Conservation (phyloP, 805 yeast species). For the Tetrapisispora pingtungensis region DNA sequence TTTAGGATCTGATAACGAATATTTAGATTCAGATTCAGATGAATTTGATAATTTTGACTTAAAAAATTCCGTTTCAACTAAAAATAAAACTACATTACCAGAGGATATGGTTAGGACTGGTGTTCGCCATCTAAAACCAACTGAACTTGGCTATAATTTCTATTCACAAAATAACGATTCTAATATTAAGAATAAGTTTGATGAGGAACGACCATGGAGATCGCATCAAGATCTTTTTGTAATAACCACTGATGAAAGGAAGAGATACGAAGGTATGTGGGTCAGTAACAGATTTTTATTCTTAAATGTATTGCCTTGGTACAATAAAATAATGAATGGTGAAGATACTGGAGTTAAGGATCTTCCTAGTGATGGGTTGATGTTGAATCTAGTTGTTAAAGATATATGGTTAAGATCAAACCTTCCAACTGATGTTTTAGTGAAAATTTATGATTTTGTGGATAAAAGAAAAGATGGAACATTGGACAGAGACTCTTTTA, state of each 20-base stretch:
- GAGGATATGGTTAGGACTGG: not conserved
- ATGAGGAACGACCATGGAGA: conserved; percentile 91
- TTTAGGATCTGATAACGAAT: not conserved
- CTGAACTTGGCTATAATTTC: conserved; percentile 2
- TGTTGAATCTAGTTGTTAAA: conserved; percentile 44
- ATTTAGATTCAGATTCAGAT: conserved; percentile 1
- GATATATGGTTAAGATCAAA: conserved; percentile 73
- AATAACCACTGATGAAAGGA: conserved; percentile 53
- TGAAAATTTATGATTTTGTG: conserved; percentile 62
- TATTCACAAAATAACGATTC: conserved; percentile 4
- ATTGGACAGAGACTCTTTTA: conserved; percentile 65
- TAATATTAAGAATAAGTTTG: conserved; percentile 33
- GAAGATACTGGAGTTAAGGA: conserved; percentile 3
- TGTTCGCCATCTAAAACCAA: not conserved
- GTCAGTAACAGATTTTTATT: conserved; percentile 71
- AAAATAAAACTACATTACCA: not conserved
- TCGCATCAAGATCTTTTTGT: conserved; percentile 52
- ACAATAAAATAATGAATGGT: conserved; percentile 10
- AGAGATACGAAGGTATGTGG: conserved; percentile 89
- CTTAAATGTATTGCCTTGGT: conserved; percentile 30
- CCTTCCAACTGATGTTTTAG: conserved; percentile 50
- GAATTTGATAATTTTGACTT: not conserved
- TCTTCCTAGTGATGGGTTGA: conserved; percentile 24
- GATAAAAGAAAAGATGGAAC: conserved; percentile 59
- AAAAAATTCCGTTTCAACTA: no score